Conservation (phyloP, 108 stramenopile genomes). For the Thalassiosira profunda region DNA sequence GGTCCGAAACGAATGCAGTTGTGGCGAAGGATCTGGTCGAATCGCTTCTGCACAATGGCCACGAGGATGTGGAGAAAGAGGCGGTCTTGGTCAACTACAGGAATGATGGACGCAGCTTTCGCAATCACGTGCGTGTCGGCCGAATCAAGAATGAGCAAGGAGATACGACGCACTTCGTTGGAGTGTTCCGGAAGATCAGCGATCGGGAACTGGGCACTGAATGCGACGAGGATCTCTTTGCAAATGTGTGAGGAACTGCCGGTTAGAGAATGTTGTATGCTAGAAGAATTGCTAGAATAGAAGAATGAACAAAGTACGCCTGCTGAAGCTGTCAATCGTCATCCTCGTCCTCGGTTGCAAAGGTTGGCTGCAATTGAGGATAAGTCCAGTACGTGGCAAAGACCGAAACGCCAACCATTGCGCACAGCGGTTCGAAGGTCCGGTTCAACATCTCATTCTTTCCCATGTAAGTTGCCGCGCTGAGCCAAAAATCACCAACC, state of each 20-base stretch:
- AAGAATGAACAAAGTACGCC: too few relatives aligned
- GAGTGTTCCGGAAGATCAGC: constrained; percentile 59
- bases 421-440: constrained; percentile 27
- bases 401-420: constrained; percentile 22
- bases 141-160: constrained; percentile 53
- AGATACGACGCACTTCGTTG: constrained; percentile 58
- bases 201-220: neutral
- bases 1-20: constrained; percentile 58
- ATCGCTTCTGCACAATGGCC: constrained; percentile 31
- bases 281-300: too few relatives aligned
- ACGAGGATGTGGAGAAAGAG: constrained; percentile 36
- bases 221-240: neutral
- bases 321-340: too few relatives aligned
- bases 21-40: constrained; percentile 53
- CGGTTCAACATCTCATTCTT: constrained; percentile 49
- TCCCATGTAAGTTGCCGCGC: constrained; percentile 36
- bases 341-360: constrained; percentile 40
- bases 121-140: constrained; percentile 71
- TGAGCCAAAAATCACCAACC: constrained; percentile 49
- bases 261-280: too few relatives aligned
- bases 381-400: constrained; percentile 5
- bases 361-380: constrained; percentile 30
- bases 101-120: constrained; percentile 63
- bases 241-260: neutral
- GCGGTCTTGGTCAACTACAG: constrained; percentile 73